A percentile compares a stretch with the other conserved stretches of the same genome.
Conservation (phyloP, 805 yeast genomes). For the Kodamaea nitidulidarum region DNA sequence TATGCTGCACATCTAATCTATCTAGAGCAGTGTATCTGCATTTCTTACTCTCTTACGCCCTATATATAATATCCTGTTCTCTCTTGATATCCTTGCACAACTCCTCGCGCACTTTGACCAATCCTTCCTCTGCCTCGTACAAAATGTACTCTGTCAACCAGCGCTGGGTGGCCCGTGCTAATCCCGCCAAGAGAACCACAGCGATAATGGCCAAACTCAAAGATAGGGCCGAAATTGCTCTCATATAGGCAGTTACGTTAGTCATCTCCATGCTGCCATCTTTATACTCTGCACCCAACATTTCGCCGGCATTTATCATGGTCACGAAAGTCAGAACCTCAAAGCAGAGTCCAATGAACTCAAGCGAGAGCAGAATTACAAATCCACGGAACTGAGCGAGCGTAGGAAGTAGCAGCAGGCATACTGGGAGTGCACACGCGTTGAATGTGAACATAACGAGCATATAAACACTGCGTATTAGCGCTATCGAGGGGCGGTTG, state of each 20-base stretch:
- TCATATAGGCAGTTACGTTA: constrained; percentile 29
- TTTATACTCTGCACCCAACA: constrained; percentile 16
- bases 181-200: not conserved
- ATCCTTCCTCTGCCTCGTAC: not conserved
- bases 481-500: constrained; percentile 26
- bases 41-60: too few relatives aligned
- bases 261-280: constrained; percentile 13
- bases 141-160: constrained; percentile 4
- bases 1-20: too few relatives aligned
- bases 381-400: constrained; percentile 15
- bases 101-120: constrained; percentile 1
- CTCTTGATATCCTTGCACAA: not conserved
- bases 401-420: constrained; percentile 19
- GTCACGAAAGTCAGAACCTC: not conserved
- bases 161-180: not conserved
- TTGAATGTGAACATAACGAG: constrained; percentile 16
- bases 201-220: constrained; percentile 4
- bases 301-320: constrained; percentile 2
- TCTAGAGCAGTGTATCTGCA: too few relatives aligned
- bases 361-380: constrained; percentile 15
- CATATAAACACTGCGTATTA: constrained; percentile 20
- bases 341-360: not conserved
- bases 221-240: constrained; percentile 17
- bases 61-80: not conserved
- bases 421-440: constrained; percentile 20